These are phyloP conservation scores for Lasiodiplodia sp. DNA, from an alignment of 2,329 filamentous ascomycete species.

Conservation along the genomic window DNA sequence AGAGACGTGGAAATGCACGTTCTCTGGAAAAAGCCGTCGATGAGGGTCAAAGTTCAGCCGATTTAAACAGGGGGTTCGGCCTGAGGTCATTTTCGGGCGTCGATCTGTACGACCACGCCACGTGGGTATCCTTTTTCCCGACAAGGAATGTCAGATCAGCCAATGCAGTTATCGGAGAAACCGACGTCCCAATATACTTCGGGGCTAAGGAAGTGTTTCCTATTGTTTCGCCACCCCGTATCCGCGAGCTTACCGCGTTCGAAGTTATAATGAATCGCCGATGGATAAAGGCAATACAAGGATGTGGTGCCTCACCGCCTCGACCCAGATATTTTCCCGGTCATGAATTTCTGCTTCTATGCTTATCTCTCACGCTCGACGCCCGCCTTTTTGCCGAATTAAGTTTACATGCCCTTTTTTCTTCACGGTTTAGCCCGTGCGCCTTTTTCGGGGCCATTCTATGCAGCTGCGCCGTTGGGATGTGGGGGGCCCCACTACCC, in stretches of 20 bases:
- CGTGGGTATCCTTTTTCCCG: neutral
- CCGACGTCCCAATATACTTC: neutral
- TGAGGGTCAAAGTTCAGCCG: neutral
- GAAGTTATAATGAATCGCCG: too few species aligned
- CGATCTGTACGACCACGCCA: neutral
- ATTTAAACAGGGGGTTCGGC: neutral
- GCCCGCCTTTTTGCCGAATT: neutral
- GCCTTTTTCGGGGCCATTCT: neutral
- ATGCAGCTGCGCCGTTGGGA: neutral
- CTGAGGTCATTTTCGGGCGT: neutral
- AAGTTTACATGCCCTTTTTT: neutral
- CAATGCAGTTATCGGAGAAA: neutral
- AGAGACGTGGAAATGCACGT: neutral
- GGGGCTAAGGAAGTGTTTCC: neutral
- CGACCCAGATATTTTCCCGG: too few species aligned
- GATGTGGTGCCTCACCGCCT: too few species aligned
- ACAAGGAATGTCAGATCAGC: neutral
- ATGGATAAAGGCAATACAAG: too few species aligned
- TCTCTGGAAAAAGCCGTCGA: neutral
- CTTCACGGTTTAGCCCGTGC: neutral
- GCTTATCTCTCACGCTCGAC: neutral
- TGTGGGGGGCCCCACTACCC: neutral
- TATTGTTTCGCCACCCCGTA: neutral
- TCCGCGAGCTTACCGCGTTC: too few species aligned
- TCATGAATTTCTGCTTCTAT: neutral